phyloP scores from a whole-genome alignment of 2,329 filamentous ascomycete species.

The Cladosporium sp. region DNA sequence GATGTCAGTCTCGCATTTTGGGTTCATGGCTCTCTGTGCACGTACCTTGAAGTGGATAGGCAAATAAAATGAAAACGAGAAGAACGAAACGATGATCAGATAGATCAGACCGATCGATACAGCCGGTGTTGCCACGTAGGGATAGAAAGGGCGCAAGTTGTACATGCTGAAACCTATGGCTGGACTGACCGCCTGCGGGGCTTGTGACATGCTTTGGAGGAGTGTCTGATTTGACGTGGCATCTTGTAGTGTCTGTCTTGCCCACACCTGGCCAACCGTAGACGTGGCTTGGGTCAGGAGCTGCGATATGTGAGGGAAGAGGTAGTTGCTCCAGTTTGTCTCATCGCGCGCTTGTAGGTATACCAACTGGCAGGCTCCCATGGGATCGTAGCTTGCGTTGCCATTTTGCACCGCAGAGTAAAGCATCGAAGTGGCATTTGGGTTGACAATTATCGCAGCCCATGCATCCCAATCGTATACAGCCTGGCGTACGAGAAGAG shows the following conservation, averaged over 20 bases:
- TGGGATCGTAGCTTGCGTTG: slow-evolving; percentile 55
- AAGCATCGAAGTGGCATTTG: slow-evolving; percentile 55
- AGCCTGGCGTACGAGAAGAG: slow-evolving; percentile 49
- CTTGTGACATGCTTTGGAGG: slow-evolving; percentile 38
- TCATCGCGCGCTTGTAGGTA: slow-evolving; percentile 53
- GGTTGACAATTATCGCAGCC: slow-evolving; percentile 56
- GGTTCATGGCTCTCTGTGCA: neutral
- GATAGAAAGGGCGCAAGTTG: slow-evolving; percentile 56
- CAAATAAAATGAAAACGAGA: slow-evolving; percentile 59
- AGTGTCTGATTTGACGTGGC: slow-evolving; percentile 33
- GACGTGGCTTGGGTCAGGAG: slow-evolving; percentile 44
- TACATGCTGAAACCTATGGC: slow-evolving; percentile 50
- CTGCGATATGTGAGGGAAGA: slow-evolving; percentile 45
- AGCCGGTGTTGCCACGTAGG: slow-evolving; percentile 49
- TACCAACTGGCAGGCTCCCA: slow-evolving; percentile 52
- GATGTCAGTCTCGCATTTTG: neutral
- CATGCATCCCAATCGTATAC: slow-evolving; percentile 55
- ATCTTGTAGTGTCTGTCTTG: slow-evolving; percentile 36
- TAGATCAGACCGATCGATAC: slow-evolving; percentile 61
- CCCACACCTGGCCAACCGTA: slow-evolving; percentile 45
- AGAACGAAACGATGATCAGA: slow-evolving; percentile 61
- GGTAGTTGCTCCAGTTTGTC: slow-evolving; percentile 47
- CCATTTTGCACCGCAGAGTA: slow-evolving; percentile 48
- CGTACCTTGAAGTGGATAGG: slow-evolving; percentile 50
- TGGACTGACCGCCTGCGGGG: slow-evolving; percentile 50